A percentile compares a stretch with the other conserved stretches of the same genome.
Conservation (phyloP, 768 basidiomycete species). For the Termitomyces sp. region DNA sequence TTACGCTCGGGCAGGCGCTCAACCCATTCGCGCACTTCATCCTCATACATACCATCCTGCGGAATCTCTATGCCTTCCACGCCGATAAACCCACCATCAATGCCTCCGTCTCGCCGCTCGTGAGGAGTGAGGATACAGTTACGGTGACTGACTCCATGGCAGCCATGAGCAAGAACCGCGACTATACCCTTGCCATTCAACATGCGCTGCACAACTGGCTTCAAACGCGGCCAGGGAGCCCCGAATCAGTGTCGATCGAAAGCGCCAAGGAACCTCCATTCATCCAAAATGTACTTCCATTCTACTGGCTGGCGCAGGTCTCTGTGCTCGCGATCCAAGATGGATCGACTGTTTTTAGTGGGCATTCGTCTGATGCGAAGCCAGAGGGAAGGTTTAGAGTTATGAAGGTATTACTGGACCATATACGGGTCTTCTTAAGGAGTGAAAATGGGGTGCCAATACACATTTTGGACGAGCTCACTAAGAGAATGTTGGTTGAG, state of each 20-base stretch:
- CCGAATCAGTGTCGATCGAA: constrained; percentile 27
- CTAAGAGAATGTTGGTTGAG: constrained; percentile 26
- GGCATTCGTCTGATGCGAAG: neutral
- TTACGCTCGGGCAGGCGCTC: constrained; percentile 26
- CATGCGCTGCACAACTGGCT: constrained; percentile 59
- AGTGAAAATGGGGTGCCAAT: constrained; percentile 36
- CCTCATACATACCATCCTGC: constrained; percentile 43
- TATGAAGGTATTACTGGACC: constrained; percentile 48
- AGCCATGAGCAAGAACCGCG: neutral
- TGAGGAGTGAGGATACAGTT: neutral
- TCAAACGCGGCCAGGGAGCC: constrained; percentile 46
- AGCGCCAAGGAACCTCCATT: constrained; percentile 31
- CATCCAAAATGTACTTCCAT: constrained; percentile 45
- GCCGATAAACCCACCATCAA: constrained; percentile 12
- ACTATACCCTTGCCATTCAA: constrained; percentile 32
- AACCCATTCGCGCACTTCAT: constrained; percentile 43
- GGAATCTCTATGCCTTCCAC: constrained; percentile 32
- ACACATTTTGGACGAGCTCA: constrained; percentile 46
- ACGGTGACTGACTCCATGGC: neutral
- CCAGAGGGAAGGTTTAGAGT: constrained; percentile 35
- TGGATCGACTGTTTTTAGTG: constrained; percentile 24
- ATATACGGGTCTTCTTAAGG: constrained; percentile 43
- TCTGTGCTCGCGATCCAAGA: constrained; percentile 51
- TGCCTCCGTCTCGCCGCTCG: neutral
- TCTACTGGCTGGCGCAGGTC: constrained; percentile 63